Base-by-base conservation (phyloP, 768 basidiomycete genomes). In the Coprinellus micaceus region DNA sequence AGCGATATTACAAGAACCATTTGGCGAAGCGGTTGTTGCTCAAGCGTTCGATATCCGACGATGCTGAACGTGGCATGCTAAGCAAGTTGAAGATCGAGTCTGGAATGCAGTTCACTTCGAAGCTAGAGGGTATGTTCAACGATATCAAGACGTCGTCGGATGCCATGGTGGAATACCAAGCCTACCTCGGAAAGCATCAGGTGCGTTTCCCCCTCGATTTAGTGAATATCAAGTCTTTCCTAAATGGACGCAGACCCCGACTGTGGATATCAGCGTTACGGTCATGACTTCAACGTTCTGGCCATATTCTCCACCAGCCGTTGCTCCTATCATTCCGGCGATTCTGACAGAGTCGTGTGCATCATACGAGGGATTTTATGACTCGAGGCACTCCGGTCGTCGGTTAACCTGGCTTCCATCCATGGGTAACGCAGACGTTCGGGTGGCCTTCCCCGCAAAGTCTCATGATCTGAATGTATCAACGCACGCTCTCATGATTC, bases 111-210 rank as follows among this genome's bases (percentile, higher is more conserved):
- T 99, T 98, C 71, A 98, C 97, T 1, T 93, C 96, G 72, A 95
- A 95, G 69, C 77, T 98, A 64, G 95, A 99, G 70, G 95, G 95
- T 56, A 99, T 99, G 96, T 97, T 99, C 82, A 82, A 92, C 61
- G 96, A 98, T 67, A 94, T 99, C 85, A 91, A 85, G 64, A 69
- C 95, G 26, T 96, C 93, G 4, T 71, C 76, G 19, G 97, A 99
- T 54, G 85, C 85, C 15, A 89, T 89, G 80, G 75, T 81, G 33
- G 83, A 81, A 4, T 99, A 94, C 68, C 81, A 82, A 41, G 74
- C 73, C 10, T 73, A 82, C 67, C 70, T 94, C 25, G 76, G 77
- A 45, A 82, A 78, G 60, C 82, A 74, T 2, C 33, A 33, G 33
- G 93, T 95, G 66, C 59, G 85, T 71, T 28, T n/a, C 37, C 1